phyloP scores from a whole-genome alignment of 768 basidiomycete species.

The Cubamyces sp. region DNA sequence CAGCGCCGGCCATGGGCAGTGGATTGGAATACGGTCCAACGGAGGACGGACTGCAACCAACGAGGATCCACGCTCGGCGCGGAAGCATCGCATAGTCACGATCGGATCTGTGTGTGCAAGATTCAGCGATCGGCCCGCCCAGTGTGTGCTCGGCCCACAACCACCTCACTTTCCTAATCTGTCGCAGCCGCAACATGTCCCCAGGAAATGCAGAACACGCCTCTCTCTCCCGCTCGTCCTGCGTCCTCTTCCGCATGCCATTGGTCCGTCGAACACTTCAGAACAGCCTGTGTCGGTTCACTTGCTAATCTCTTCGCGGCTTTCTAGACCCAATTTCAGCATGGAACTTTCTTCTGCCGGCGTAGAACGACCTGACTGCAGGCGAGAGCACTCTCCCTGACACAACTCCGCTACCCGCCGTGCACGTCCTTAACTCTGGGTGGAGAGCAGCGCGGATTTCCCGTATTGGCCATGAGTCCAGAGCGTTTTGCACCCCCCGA shows the following conservation, averaged over 20 bases:
- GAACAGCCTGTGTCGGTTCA: neutral
- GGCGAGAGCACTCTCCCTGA: neutral
- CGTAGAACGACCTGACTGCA: neutral
- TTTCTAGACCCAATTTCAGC: neutral
- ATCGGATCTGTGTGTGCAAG: constrained; percentile 1
- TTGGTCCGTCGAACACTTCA: neutral
- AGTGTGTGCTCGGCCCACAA: neutral
- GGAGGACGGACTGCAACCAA: neutral
- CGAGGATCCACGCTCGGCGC: neutral
- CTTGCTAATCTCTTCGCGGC: neutral
- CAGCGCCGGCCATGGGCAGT: neutral
- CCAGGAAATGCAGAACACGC: constrained; percentile 7
- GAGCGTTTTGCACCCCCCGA: neutral
- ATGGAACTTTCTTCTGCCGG: neutral
- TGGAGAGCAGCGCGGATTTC: constrained; percentile 14
- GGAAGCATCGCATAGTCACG: constrained; percentile 9
- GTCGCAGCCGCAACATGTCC: constrained; percentile 3
- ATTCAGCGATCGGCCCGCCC: constrained; percentile 6
- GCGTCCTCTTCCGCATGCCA: neutral
- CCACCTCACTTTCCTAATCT: neutral
- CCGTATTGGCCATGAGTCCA: constrained; percentile 2
- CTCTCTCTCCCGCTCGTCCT: neutral
- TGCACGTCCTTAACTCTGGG: neutral
- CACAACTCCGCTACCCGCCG: constrained; percentile 9
- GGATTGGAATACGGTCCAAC: neutral